Base-by-base conservation (phyloP, 768 basidiomycete species). In the Tephrocybe sp. region DNA sequence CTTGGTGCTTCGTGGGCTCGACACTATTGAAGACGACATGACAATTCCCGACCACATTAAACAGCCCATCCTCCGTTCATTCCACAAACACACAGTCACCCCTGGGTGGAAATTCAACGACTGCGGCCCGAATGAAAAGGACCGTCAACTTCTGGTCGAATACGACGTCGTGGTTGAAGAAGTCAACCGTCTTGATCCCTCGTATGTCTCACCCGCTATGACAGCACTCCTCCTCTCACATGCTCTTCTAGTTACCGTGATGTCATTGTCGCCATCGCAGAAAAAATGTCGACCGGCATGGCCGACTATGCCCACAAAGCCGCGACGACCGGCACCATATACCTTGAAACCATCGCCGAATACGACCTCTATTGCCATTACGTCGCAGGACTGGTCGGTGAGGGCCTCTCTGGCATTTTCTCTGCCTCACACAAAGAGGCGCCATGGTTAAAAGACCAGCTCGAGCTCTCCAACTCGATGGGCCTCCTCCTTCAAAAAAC, bases 21-120 rank as follows among this genome's bases (percentile, higher is more conserved):
- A 99, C 68, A 99, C 96, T 3, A 83, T 99, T 56, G 96, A 98
- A 68, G 96, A 99, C 68, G 96, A 99, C 73, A 98, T 98, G 94
- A 90, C 93, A 0, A 82, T 99, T 50, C 79, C 90, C 0, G 91
- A 93, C 68, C 73, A 83, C 15, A 68, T 86, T 60, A 99, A 99
- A 66, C 90, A 93, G 48, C 87, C 91, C 2, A 62, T 98, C 24
- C 77, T 99, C 28, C 84, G 91, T 9, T 71, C 82, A 1, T 94
- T 98, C 71, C 87, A 95, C 72, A 68, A 83, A 61, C 82, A 87
- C 59, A 86, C 89, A 4, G 73, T 88, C 20, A 83, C 84, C 3
- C 85, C 89, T 0, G 94, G 93, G 21, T 98, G 94, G 93, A 85
- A 74, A 15, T 99, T 89, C 65, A 73, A 80, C 34, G 92, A 84